These are phyloP conservation scores for Pistacia vera DNA, from an alignment of 345 rosid species.

Conservation along the genomic window DNA sequence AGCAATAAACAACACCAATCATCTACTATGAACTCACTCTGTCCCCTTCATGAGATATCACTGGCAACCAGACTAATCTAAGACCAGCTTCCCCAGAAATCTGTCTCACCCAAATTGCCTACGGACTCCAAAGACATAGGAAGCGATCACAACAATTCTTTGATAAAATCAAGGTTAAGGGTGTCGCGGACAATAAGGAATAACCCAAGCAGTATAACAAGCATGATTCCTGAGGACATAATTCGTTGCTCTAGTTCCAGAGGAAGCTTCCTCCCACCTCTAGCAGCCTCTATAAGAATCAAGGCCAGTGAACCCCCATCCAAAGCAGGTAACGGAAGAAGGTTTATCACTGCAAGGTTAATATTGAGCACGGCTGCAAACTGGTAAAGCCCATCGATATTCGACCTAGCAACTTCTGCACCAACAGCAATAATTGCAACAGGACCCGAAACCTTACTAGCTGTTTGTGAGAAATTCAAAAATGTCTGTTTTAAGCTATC, in stretches of 20 bases:
- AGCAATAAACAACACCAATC: slow-evolving; percentile 11
- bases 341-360: slow-evolving; percentile 88
- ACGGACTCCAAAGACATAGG: slow-evolving; percentile 8
- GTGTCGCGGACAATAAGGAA: slow-evolving; percentile 90
- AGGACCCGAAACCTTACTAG: slow-evolving; percentile 91
- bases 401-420: slow-evolving; percentile 97
- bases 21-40: neutral
- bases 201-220: slow-evolving; percentile 76
- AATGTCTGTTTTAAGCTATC: slow-evolving; percentile 86
- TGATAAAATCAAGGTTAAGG: slow-evolving; percentile 82
- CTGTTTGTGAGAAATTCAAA: slow-evolving; percentile 80
- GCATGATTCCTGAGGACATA: slow-evolving; percentile 86
- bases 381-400: slow-evolving; percentile 81
- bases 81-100: slow-evolving; percentile 4
- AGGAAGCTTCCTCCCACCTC: slow-evolving; percentile 94
- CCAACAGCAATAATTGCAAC: slow-evolving; percentile 97
- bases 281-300: slow-evolving; percentile 78
- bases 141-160: slow-evolving; percentile 62
- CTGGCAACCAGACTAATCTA: slow-evolving; percentile 5
- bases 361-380: slow-evolving; percentile 87
- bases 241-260: slow-evolving; percentile 86
- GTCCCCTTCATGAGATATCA: slow-evolving; percentile 10
- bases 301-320: slow-evolving; percentile 94
- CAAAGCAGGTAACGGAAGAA: slow-evolving; percentile 89
- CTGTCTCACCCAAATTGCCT: neutral